Percentiles rank a stretch among this genome's conserved stretches.
Evolutionary conservation across 1,139 yeast species (phyloP).

Genomic region (Saccharomyces hybrid): DNA sequence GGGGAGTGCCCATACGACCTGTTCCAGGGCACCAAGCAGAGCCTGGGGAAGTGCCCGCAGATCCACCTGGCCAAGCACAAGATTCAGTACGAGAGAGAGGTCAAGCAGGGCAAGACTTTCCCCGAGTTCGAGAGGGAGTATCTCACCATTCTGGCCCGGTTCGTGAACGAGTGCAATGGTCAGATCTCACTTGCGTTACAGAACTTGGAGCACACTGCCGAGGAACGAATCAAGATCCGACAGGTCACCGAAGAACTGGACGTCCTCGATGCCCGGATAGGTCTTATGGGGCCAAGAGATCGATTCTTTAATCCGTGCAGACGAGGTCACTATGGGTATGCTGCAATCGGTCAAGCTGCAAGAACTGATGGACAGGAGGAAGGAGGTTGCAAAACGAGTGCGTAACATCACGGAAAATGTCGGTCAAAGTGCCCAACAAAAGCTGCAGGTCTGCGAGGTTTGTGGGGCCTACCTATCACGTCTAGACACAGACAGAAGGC

Average conservation of each 20-base stretch:
- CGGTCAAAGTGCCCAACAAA: conserved; percentile 84
- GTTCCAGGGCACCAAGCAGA: conserved; percentile 76
- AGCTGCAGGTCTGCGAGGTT: conserved; percentile 79
- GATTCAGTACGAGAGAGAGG: conserved; percentile 57
- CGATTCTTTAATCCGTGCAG: conserved; percentile 44
- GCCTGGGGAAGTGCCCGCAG: conserved; percentile 72
- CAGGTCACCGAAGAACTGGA: conserved; percentile 61
- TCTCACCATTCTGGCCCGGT: conserved; percentile 33
- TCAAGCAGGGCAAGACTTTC: conserved; percentile 48
- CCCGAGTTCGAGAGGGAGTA: conserved; percentile 71
- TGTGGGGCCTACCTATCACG: conserved; percentile 90
- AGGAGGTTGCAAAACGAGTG: conserved; percentile 45
- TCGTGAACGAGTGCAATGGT: conserved; percentile 59
- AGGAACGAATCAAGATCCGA: conserved; percentile 60
- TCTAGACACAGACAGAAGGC: conserved; percentile 77
- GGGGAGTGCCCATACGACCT: conserved; percentile 88
- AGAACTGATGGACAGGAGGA: conserved; percentile 41
- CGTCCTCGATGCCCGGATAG: conserved; percentile 55
- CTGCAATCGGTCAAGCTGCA: conserved; percentile 38
- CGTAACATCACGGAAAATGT: conserved; percentile 60
- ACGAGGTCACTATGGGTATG: conserved; percentile 49
- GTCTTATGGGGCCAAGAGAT: conserved; percentile 67
- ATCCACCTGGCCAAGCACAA: conserved; percentile 71
- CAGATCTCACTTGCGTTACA: conserved; percentile 59
- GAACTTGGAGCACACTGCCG: conserved; percentile 69